Evolutionary conservation across 768 basidiomycete genomes (phyloP).

Genomic region (Hydnomerulius pinastri): DNA sequence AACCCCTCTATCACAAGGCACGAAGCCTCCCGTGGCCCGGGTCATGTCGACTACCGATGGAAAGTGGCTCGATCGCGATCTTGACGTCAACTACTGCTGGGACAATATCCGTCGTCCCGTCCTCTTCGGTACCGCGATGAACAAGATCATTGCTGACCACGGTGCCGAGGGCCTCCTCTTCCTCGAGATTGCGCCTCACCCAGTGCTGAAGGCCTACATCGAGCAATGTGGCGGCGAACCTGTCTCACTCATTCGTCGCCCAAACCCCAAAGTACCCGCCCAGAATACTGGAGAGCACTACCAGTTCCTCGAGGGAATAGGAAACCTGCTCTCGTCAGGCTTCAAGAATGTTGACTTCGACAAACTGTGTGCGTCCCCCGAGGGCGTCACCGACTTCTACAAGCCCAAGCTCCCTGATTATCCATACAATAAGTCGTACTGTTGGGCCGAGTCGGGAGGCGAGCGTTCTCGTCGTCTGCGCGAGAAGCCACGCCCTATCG

Average conservation of each 20-base stretch:
- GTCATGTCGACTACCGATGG: constrained; percentile 40
- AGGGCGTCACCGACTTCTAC: constrained; percentile 21
- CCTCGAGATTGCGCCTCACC: constrained; percentile 36
- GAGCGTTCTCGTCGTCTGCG: constrained; percentile 28
- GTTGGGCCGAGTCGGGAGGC: constrained; percentile 27
- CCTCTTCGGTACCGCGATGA: constrained; percentile 34
- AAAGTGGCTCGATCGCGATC: constrained; percentile 30
- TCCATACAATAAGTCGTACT: constrained; percentile 29
- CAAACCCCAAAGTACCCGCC: constrained; percentile 29
- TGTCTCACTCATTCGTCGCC: constrained; percentile 31
- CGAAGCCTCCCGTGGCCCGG: constrained; percentile 19
- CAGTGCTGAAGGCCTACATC: constrained; percentile 35
- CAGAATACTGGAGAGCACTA: constrained; percentile 37
- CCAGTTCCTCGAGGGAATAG: constrained; percentile 33
- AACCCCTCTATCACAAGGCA: constrained; percentile 21
- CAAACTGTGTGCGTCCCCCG: constrained; percentile 23
- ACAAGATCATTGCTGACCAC: constrained; percentile 31
- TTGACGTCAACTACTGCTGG: constrained; percentile 34
- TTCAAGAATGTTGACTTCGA: constrained; percentile 32
- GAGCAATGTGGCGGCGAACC: constrained; percentile 37
- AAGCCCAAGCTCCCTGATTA: constrained; percentile 31
- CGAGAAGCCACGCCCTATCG: constrained; percentile 36
- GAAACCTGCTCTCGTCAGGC: constrained; percentile 30
- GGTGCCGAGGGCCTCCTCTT: constrained; percentile 29
- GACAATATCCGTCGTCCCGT: constrained; percentile 38